Conservation (phyloP, 192 early-diverging fungal genomes). For the Mortierella antarctica region DNA sequence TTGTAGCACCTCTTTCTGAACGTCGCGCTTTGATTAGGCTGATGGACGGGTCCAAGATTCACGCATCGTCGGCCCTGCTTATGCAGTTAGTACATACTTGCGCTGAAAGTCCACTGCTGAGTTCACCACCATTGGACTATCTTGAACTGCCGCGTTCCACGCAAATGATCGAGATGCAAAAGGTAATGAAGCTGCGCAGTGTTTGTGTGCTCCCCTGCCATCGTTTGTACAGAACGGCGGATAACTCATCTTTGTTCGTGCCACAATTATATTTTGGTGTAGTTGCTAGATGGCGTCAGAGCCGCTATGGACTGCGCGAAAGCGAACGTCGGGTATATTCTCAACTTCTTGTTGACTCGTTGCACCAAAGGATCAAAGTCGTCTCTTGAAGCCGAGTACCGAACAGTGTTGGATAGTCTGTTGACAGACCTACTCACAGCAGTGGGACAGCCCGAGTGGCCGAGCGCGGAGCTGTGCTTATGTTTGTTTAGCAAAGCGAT, state of each 20-base stretch:
- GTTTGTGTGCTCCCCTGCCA: background rate
- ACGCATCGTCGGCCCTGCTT: constrained; percentile 41
- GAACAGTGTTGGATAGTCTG: constrained; percentile 74
- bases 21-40: constrained; percentile 8
- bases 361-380: constrained; percentile 57
- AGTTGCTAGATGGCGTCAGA: constrained; percentile 13
- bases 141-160: constrained; percentile 4
- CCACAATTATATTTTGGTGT: background rate
- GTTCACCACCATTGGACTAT: background rate
- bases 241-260: background rate
- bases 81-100: constrained; percentile 43
- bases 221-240: background rate
- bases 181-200: constrained; percentile 5
- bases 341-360: constrained; percentile 54
- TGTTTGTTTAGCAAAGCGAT: constrained; percentile 75
- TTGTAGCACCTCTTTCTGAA: background rate
- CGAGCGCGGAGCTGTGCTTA: constrained; percentile 80
- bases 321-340: constrained; percentile 25
- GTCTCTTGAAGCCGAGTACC: constrained; percentile 78
- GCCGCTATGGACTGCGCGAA: constrained; percentile 6
- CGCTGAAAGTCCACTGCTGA: constrained; percentile 1
- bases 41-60: constrained; percentile 37
- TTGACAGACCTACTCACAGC: constrained; percentile 78
- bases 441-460: constrained; percentile 91
- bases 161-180: constrained; percentile 25